Evolutionary conservation across 441 rosid genomes (phyloP).

Genomic region (Omphalea diandra): DNA sequence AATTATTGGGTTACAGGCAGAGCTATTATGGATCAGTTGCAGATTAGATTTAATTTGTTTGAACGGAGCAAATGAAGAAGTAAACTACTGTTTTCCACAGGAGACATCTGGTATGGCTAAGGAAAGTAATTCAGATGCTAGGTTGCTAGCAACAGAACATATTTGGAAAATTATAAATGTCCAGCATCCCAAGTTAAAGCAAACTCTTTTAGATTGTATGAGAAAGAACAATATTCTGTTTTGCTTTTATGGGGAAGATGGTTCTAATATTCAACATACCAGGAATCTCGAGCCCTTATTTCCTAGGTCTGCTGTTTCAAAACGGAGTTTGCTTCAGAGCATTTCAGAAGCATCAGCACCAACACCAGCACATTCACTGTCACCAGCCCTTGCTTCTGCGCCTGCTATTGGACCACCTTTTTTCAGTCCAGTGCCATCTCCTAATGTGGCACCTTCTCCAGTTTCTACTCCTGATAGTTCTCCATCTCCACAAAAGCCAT

Average conservation of each 20-base stretch:
- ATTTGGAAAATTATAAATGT: slow-evolving; percentile 39
- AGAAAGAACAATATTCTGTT: slow-evolving; percentile 45
- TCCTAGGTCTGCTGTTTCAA: slow-evolving; percentile 29
- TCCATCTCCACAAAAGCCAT: slow-evolving; percentile 33
- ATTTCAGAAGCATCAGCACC: slow-evolving; percentile 21
- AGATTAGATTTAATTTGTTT: slow-evolving; percentile 47
- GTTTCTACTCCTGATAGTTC: slow-evolving; percentile 20
- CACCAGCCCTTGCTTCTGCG: slow-evolving; percentile 20
- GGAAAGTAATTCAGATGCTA: slow-evolving; percentile 28
- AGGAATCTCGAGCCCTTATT: slow-evolving; percentile 34
- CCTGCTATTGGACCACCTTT: slow-evolving; percentile 26
- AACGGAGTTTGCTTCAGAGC: slow-evolving; percentile 50
- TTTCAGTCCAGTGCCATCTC: slow-evolving; percentile 20
- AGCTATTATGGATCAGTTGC: slow-evolving; percentile 54
- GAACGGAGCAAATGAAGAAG: slow-evolving; percentile 45
- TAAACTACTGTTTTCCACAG: slow-evolving; percentile 43
- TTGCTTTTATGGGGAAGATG: slow-evolving; percentile 40
- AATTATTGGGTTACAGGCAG: slow-evolving; percentile 46
- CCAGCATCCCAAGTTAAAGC: slow-evolving; percentile 44
- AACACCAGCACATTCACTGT: no score
- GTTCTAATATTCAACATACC: slow-evolving; percentile 32
- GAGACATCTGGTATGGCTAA: slow-evolving; percentile 24
- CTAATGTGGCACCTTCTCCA: slow-evolving; percentile 18
- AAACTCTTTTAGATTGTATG: slow-evolving; percentile 54
- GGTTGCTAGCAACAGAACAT: slow-evolving; percentile 32